Base-by-base conservation (phyloP, 495 filamentous ascomycete genomes). In the Penicillium coffeae region DNA sequence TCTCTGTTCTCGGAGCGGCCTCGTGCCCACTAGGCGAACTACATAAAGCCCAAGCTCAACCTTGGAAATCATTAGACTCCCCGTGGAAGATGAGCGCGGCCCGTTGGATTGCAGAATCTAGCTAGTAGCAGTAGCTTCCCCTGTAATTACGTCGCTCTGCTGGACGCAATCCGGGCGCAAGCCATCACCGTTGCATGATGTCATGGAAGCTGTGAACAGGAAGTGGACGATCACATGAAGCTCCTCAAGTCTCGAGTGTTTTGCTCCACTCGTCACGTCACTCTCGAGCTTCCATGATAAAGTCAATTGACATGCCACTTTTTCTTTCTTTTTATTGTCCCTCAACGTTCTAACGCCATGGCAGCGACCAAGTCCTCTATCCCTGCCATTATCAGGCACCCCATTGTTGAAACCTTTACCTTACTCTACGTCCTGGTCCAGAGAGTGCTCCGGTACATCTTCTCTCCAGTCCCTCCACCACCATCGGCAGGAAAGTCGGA, bases 381-480 rank as follows among this genome's bases (percentile, higher is more conserved):
- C 12, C 20, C 42, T 19, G 43, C 52, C 39, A 48, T 68, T 3
- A 47, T 68, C 21, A 54, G 58, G 36, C 60, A 68, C 34, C 69
- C 67, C 15, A 55, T 76, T 38, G 43, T 72, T 1, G 32, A 63
- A 38, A 62, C 63, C 20, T 67, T 88, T 33, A 71, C 74, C 21
- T 81, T 84, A 58, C 43, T 86, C 42, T 92, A 84, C 62, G 65
- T 83, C 37, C 45, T 89, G 20, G 58, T 88, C 33, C 88, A 93
- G 73, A 80, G 74, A 61, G 39, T 89, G 10, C 62, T 88, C 21
- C 74, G 76, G 60, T 79, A 75, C 50, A 44, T 91, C 40, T 81
- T 92, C 48, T 80, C 88, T 0, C 87, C 88, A 0, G 69, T 64
- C 1, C 86, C 88, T n/a, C 89, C 86, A 0, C 75, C 73, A 7